Conservation (phyloP, 495 filamentous ascomycete genomes). For the Penicillium egyptiacum region DNA sequence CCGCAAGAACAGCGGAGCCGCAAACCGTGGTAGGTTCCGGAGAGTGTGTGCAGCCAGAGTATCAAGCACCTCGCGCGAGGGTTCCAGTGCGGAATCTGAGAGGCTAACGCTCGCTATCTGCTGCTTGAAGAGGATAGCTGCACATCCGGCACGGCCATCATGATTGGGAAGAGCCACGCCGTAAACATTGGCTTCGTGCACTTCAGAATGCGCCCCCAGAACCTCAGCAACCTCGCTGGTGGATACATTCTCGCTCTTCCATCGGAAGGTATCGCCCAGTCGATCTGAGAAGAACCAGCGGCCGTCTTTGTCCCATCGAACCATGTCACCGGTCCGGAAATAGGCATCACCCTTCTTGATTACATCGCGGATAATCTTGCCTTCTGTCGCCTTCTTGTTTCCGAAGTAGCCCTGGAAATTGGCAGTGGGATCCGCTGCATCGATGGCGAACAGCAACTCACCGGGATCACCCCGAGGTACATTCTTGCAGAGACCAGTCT, state of each 20-base stretch:
- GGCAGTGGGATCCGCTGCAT: constrained; percentile 59
- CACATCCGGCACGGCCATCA: constrained; percentile 86
- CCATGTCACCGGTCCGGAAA: constrained; percentile 83
- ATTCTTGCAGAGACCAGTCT: constrained; percentile 68
- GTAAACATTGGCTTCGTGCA: constrained; percentile 85
- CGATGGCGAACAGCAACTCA: constrained; percentile 75
- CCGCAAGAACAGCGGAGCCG: constrained; percentile 76
- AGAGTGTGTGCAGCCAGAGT: constrained; percentile 59
- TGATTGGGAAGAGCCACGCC: constrained; percentile 79
- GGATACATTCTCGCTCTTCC: constrained; percentile 95
- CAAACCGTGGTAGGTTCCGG: constrained; percentile 67
- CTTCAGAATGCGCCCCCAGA: constrained; percentile 62
- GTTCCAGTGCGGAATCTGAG: constrained; percentile 29
- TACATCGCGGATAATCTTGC: constrained; percentile 79
- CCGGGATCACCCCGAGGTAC: constrained; percentile 66
- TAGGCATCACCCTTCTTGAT: constrained; percentile 79
- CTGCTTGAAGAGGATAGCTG: constrained; percentile 59
- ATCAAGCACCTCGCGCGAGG: constrained; percentile 47
- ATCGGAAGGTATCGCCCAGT: constrained; percentile 91
- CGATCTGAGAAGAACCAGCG: constrained; percentile 85
- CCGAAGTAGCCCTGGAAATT: constrained; percentile 87
- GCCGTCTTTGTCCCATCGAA: constrained; percentile 69
- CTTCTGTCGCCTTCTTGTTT: constrained; percentile 69
- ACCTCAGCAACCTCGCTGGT: constrained; percentile 72
- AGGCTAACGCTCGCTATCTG: constrained; percentile 34